Evolutionary conservation across 2,329 filamentous ascomycete genomes (phyloP).

Genomic region (Apiospora rasikravindrae): DNA sequence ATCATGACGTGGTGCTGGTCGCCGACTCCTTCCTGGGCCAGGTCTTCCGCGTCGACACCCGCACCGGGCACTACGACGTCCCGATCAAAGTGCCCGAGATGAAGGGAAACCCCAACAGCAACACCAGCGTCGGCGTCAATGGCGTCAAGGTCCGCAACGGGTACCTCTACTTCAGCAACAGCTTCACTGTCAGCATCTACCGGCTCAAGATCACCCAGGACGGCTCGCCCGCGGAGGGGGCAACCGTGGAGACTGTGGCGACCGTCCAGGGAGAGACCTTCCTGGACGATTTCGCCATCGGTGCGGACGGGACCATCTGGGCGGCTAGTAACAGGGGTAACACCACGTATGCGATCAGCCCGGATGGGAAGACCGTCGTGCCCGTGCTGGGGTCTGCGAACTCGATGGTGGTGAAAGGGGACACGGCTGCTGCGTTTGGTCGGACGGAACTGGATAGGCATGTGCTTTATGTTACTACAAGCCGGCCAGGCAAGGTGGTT

Average conservation of each 20-base stretch:
- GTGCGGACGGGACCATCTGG: conserved; percentile 23
- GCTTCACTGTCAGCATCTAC: conserved; percentile 24
- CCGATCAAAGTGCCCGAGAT: conserved; percentile 30
- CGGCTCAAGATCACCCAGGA: conserved; percentile 22
- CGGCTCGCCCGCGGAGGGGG: neutral
- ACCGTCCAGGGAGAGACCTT: neutral
- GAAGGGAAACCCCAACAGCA: conserved; percentile 24
- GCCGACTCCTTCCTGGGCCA: conserved; percentile 30
- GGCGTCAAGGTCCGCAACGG: conserved; percentile 28
- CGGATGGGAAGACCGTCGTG: neutral
- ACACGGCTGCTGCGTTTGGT: neutral
- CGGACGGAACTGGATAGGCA: conserved; percentile 11
- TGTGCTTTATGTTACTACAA: neutral
- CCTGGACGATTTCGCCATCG: conserved; percentile 12
- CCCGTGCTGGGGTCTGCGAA: neutral
- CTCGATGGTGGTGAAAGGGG: neutral
- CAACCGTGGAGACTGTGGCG: neutral
- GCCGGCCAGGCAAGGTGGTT: neutral
- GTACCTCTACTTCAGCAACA: conserved; percentile 33
- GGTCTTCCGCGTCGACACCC: conserved; percentile 31
- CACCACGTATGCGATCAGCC: conserved; percentile 18
- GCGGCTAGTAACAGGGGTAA: conserved; percentile 26
- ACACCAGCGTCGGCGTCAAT: conserved; percentile 27
- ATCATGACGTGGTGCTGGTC: conserved; percentile 24
- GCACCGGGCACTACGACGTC: conserved; percentile 26